These are phyloP conservation scores for Penstemon eatonii DNA, from an alignment of 257 asterid species.

Conservation along the genomic window DNA sequence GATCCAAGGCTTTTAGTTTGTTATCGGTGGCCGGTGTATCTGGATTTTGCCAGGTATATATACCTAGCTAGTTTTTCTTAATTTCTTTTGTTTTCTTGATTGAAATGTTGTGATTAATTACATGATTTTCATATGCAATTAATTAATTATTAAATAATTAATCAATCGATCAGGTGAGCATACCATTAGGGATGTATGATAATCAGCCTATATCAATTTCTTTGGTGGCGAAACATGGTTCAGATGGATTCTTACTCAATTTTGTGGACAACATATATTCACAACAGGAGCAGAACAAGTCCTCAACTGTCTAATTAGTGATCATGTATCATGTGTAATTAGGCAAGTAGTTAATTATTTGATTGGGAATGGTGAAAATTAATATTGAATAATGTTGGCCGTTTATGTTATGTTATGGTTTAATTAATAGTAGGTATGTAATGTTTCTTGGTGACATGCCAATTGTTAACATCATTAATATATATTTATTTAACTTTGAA, in stretches of 20 bases:
- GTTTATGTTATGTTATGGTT: too few species aligned
- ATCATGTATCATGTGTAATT: too few species aligned
- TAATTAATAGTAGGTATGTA: too few species aligned
- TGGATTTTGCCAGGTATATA: conserved; percentile 79
- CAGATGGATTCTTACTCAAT: conserved; percentile 67
- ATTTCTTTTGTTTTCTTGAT: background rate
- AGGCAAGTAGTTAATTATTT: too few species aligned
- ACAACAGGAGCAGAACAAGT: too few species aligned
- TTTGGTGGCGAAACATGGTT: conserved; percentile 75
- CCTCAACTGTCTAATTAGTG: too few species aligned
- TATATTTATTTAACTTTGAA: too few species aligned
- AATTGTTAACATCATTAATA: too few species aligned
- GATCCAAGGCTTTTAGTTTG: conserved; percentile 84
- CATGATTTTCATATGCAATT: background rate
- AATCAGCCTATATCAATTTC: conserved; percentile 75
- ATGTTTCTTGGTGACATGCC: too few species aligned
- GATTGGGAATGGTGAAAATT: too few species aligned
- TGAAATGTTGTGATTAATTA: background rate
- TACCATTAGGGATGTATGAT: conserved; percentile 69
- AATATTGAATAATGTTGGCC: too few species aligned
- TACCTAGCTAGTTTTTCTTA: conserved; percentile 1
- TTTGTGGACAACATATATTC: conserved; percentile 43
- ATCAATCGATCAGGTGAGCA: conserved; percentile 58
- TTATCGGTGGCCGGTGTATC: conserved; percentile 88
- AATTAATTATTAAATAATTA: background rate